Evolutionary conservation across 2,329 filamentous ascomycete species (phyloP), one percentile per base, ranked within the genome.

Genomic region (Colletotrichum sojae): DNA sequence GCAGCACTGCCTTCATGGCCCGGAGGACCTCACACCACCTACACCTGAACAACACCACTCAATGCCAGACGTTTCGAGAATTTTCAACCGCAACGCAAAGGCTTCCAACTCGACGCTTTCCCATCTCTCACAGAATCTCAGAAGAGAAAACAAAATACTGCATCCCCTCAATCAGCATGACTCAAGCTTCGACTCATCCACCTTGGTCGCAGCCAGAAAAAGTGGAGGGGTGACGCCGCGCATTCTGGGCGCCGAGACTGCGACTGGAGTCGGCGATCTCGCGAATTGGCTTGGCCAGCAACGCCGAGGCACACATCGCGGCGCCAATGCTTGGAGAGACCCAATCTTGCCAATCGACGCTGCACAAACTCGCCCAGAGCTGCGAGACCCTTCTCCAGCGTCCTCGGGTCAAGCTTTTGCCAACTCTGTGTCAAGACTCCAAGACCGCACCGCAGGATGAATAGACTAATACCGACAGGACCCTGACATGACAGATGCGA

Each of bases 351-450:
- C 59, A 65, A 60, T 60, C n/a, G 54, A 60, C 16, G 60, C 52
- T 31, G n/a, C 65, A 58, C 59, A 67, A 67, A 39, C 12, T 25
- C 36, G 40, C 58, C 52, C 45, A 58, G 53, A 68, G 48, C 20
- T 54, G 48, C 40, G 55, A 61, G 22, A 57, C 27, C 22, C 16
- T 63, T 49, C 51, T 55, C 31, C 31, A 56, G 52, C 20, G 8
- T 39, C 16, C 18, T 52, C 63, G 27, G 48, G 45, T 70, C 67
- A 70, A 70, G 67, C 67, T 70, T 70, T 67, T 58, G 67, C 67
- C 63, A 70, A 70, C 27, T 16, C 39, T 20, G n/a, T 36, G 54
- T 55, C 61, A 54, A 65, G 66, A 53, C 65, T 64, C 60, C 53
- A 65, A 39, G 53, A 54, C 54, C 31, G 31, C 31, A 36, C 31